phyloP scores from a whole-genome alignment of 805 yeast genomes.

The Starmerella khaoyaiensis region DNA sequence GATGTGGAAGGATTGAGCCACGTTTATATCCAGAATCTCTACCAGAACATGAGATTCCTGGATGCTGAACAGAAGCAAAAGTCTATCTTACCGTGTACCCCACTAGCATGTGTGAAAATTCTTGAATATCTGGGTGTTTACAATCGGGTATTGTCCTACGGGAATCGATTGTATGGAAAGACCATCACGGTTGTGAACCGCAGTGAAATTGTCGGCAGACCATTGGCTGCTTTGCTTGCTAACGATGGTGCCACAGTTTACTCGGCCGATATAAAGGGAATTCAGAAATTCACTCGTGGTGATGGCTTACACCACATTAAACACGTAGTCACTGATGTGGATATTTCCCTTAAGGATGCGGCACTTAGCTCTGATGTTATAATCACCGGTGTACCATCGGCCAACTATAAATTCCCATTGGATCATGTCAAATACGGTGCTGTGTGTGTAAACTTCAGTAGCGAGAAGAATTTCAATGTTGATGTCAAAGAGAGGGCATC shows the following conservation, averaged over 20 bases:
- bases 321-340: constrained; percentile 62
- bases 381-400: constrained; percentile 89
- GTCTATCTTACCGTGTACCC: constrained; percentile 91
- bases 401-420: constrained; percentile 72
- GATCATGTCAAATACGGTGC: constrained; percentile 76
- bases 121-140: constrained; percentile 82
- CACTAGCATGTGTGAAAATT: constrained; percentile 86
- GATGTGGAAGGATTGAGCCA: constrained; percentile 95
- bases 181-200: constrained; percentile 83
- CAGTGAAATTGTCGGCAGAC: constrained; percentile 95
- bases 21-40: constrained; percentile 82
- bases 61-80: constrained; percentile 56
- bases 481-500: constrained; percentile 81
- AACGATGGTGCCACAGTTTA: constrained; percentile 96
- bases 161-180: constrained; percentile 86
- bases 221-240: constrained; percentile 87
- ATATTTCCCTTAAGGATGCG: constrained; percentile 44
- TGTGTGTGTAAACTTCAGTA: constrained; percentile 77
- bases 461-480: constrained; percentile 67
- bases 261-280: constrained; percentile 75
- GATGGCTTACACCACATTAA: constrained; percentile 70
- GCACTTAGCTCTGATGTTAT: constrained; percentile 75
- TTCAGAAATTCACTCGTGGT: constrained; percentile 88
- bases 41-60: constrained; percentile 78
- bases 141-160: constrained; percentile 68